Base-by-base conservation (phyloP, 257 asterid species). In the Capsicum rhomboideum region DNA sequence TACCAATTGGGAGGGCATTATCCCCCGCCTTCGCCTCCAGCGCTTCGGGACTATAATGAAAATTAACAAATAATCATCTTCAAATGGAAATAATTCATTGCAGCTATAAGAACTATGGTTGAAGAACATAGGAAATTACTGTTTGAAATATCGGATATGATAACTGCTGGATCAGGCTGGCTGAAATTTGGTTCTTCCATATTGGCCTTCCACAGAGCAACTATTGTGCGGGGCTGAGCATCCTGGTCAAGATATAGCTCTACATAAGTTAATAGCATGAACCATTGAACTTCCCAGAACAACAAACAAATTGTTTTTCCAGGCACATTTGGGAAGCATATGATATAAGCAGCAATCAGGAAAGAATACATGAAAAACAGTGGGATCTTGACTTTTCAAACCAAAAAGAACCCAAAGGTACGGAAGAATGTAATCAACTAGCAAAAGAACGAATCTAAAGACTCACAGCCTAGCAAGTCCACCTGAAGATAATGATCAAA, bases 151-250 rank as follows among this genome's bases (percentile, higher is more conserved):
- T 90, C 89, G 17, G 98, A 86, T 85, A 95, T 87, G 83, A 90
- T 55, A 74, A 94, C 98, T 13, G 91, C 86, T 79, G 98, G 94
- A 87, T 93, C 98, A 78, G 92, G 90, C 87, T 81, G 95, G 92
- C 85, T 90, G 83, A 94, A 93, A 84, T 90, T 90, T 44, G 97
- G 98, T 87, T 94, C 97, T 13, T 88, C 98, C 89, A 96, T 88
- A 84, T 92, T 94, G 88, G 98, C 97, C 90, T 95, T 97, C 98
- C 98, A 97, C 53, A 97, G 91, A 80, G 97, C 92, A 90, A 95
- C 64, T 80, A 96, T 85, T 4, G 91, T 89, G 82, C 97, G 97
- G 6, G 98, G 98, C 82, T 93, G 93, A 17, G 97, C 96, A 89
- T 97, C 98, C 99, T 97, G 93, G 71, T 79, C 83, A 89, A 85